Conservation (phyloP, 1,284 basidiomycete genomes). For the Taiwanofungus camphoratus region DNA sequence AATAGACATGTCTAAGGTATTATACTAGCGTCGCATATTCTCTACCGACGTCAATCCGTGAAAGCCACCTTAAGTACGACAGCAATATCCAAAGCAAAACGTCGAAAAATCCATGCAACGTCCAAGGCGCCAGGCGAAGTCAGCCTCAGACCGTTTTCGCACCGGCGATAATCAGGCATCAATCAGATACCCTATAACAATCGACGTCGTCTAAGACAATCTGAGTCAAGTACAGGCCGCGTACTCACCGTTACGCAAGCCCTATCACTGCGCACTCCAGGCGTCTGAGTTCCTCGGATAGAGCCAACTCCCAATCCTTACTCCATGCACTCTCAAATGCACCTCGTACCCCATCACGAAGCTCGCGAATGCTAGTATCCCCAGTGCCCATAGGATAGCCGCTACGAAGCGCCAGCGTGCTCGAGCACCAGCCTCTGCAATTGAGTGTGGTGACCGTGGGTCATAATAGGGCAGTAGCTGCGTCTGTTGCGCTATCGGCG, state of each 20-base stretch:
- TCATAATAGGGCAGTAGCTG: constrained; percentile 29
- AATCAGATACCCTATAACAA: neutral
- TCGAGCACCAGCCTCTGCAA: constrained; percentile 22
- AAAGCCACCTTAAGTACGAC: neutral
- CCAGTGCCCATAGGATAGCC: constrained; percentile 26
- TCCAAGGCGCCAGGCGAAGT: no score
- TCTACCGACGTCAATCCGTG: neutral
- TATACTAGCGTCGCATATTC: neutral
- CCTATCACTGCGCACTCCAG: neutral
- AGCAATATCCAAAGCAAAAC: neutral
- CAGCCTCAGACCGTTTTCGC: no score
- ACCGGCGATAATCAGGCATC: neutral
- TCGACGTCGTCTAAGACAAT: neutral
- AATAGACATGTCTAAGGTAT: constrained; percentile 3
- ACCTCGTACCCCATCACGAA: constrained; percentile 23
- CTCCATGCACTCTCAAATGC: constrained; percentile 13
- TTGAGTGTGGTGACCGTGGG: constrained; percentile 25
- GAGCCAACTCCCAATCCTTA: constrained; percentile 9
- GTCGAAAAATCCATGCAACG: no score
- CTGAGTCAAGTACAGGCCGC: neutral
- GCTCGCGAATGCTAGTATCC: constrained; percentile 20
- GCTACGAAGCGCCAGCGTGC: constrained; percentile 27
- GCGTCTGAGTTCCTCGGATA: neutral
- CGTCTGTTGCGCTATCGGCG: constrained; percentile 26
- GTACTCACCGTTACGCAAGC: no score